phyloP scores from a whole-genome alignment of 2,329 filamentous ascomycete species.

The Teratosphaeria pseudoeucalypti region DNA sequence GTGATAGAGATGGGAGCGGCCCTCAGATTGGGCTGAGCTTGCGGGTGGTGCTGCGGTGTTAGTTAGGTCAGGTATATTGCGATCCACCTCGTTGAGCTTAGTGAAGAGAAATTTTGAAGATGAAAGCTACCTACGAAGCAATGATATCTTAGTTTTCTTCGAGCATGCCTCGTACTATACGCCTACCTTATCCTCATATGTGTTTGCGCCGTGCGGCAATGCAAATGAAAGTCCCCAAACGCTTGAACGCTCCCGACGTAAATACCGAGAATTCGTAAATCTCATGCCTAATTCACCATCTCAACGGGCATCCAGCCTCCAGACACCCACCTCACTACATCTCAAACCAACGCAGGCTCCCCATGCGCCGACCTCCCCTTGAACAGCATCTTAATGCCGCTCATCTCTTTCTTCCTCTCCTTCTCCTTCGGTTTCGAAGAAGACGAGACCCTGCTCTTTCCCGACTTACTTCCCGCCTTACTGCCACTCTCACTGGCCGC shows the following conservation, averaged over 20 bases:
- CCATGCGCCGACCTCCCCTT: slow-evolving; percentile 8
- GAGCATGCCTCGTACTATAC: too few relatives aligned
- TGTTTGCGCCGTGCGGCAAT: not conserved
- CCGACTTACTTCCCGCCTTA: slow-evolving; percentile 13
- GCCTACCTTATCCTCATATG: too few relatives aligned
- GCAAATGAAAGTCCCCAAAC: not conserved
- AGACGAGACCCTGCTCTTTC: slow-evolving; percentile 20
- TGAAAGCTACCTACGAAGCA: too few relatives aligned
- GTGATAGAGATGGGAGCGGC: too few relatives aligned
- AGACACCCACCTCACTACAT: not conserved
- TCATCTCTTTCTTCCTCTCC: slow-evolving; percentile 36
- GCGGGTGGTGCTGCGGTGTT: too few relatives aligned
- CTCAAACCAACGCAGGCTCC: not conserved
- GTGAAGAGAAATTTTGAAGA: too few relatives aligned
- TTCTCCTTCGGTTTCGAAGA: slow-evolving; percentile 3
- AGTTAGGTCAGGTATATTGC: too few relatives aligned
- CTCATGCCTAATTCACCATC: not conserved
- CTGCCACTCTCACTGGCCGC: slow-evolving; percentile 8
- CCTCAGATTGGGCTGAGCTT: too few relatives aligned
- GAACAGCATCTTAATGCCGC: slow-evolving; percentile 32
- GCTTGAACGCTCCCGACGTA: not conserved
- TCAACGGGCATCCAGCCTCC: not conserved
- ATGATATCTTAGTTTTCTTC: too few relatives aligned
- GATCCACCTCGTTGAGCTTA: too few relatives aligned
- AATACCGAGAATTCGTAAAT: not conserved